Conservation (phyloP, 2,329 filamentous ascomycete genomes). For the Canariomyces notabilis region DNA sequence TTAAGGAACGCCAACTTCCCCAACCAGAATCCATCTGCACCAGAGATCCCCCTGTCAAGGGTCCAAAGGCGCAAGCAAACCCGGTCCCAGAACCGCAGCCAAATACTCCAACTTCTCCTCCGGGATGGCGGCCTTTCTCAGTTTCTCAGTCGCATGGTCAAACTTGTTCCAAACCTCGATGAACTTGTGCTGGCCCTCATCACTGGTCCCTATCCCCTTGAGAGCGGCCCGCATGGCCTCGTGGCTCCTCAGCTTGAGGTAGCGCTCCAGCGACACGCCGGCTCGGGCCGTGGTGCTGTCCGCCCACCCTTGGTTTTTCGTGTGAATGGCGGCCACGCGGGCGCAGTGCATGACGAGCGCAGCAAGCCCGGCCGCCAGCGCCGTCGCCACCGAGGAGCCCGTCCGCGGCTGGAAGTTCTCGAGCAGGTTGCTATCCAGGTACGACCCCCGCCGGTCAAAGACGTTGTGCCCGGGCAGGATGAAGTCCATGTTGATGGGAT, state of each 20-base stretch:
- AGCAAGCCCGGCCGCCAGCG: conserved; percentile 28
- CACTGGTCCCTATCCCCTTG: conserved; percentile 18
- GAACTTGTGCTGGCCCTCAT: conserved; percentile 21
- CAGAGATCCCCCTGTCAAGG: too few species aligned
- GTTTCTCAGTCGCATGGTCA: too few species aligned
- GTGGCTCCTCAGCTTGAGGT: conserved; percentile 24
- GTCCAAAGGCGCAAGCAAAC: too few species aligned
- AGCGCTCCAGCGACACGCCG: conserved; percentile 14
- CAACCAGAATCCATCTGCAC: too few species aligned
- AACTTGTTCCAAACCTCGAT: conserved; percentile 13
- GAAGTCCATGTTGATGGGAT: conserved; percentile 26
- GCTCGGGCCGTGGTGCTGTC: conserved; percentile 1
- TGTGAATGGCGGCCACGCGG: too few species aligned
- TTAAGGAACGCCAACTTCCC: too few species aligned
- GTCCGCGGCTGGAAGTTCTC: conserved; percentile 6
- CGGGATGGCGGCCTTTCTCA: too few species aligned
- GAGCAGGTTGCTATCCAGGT: background rate
- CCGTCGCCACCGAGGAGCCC: conserved; percentile 29
- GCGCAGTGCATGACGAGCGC: conserved; percentile 28
- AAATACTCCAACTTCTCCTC: too few species aligned
- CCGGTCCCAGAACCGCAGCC: too few species aligned
- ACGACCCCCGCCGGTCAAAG: too few species aligned
- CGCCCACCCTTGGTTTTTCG: too few species aligned
- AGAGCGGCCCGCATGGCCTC: conserved; percentile 19
- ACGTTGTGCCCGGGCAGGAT: conserved; percentile 30